Evolutionary conservation across 306 rosid genomes (phyloP).

Genomic region (Quercus bicolor): DNA sequence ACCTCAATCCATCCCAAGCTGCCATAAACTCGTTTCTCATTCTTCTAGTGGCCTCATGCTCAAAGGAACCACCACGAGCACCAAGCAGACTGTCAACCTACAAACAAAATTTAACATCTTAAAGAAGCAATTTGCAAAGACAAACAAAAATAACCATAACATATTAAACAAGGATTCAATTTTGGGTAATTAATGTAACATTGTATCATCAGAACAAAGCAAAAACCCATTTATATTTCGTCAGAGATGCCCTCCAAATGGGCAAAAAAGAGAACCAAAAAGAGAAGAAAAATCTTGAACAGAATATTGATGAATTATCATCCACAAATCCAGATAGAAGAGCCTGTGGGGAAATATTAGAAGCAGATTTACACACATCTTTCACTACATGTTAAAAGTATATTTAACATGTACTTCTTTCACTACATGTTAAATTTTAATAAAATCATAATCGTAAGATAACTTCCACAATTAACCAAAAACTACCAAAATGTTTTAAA

Average conservation of each 20-base stretch:
- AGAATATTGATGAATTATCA: neutral
- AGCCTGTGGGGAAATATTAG: neutral
- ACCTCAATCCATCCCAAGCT: slow-evolving; percentile 98
- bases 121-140: slow-evolving; percentile 15
- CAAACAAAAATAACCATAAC: neutral
- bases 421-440: no score
- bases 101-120: slow-evolving; percentile 16
- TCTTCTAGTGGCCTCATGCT: slow-evolving; percentile 98
- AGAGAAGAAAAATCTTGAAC: neutral
- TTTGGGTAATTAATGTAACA: neutral
- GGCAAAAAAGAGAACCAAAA: no score
- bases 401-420: neutral
- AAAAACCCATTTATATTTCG: no score
- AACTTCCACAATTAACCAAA: no score
- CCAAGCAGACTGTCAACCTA: slow-evolving; percentile 99
- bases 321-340: neutral
- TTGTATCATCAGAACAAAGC: no score
- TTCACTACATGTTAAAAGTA: no score
- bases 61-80: slow-evolving; percentile 97
- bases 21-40: slow-evolving; percentile 99
- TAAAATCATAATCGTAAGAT: no score
- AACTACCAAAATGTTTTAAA: neutral
- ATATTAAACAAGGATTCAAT: slow-evolving; percentile 4
- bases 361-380: neutral
- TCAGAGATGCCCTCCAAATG: no score